Percentiles rank a stretch among this genome's conserved stretches.
Conservation (phyloP, 1,284 basidiomycete genomes). For the Ustilago loliicola region DNA sequence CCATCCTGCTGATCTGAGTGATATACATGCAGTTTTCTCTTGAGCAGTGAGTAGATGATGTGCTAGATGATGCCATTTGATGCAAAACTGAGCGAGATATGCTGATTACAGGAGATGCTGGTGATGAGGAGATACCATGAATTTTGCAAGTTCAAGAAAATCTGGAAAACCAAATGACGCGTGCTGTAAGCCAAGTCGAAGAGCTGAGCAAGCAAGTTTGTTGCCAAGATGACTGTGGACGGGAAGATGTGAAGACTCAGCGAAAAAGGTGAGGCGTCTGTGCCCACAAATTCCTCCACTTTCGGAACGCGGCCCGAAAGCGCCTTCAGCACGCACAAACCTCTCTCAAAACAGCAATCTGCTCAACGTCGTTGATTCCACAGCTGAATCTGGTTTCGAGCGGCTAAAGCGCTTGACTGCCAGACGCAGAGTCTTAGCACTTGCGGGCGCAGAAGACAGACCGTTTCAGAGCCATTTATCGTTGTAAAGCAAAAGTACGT, state of each 20-base stretch:
- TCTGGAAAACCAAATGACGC: not conserved
- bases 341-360: too few species aligned
- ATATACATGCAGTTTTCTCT: too few species aligned
- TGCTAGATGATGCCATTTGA: too few species aligned
- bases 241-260: slow-evolving; percentile 6
- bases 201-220: not conserved
- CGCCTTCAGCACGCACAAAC: not conserved
- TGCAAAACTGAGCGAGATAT: too few species aligned
- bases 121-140: too few species aligned
- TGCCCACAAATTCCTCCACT: slow-evolving; percentile 29
- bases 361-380: not conserved
- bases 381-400: too few species aligned
- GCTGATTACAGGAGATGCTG: too few species aligned
- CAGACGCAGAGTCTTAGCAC: not conserved
- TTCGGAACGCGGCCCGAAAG: slow-evolving; percentile 17
- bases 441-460: too few species aligned
- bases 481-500: slow-evolving; percentile 10
- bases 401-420: too few species aligned
- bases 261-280: slow-evolving; percentile 7
- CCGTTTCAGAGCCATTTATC: not conserved
- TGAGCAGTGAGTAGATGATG: too few species aligned
- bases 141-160: not conserved
- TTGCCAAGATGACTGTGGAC: not conserved
- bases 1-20: too few species aligned
- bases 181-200: not conserved